Percentiles rank a stretch among this genome's conserved stretches.
phyloP scores from a whole-genome alignment of 345 rosid genomes.

The Combretum micranthum region DNA sequence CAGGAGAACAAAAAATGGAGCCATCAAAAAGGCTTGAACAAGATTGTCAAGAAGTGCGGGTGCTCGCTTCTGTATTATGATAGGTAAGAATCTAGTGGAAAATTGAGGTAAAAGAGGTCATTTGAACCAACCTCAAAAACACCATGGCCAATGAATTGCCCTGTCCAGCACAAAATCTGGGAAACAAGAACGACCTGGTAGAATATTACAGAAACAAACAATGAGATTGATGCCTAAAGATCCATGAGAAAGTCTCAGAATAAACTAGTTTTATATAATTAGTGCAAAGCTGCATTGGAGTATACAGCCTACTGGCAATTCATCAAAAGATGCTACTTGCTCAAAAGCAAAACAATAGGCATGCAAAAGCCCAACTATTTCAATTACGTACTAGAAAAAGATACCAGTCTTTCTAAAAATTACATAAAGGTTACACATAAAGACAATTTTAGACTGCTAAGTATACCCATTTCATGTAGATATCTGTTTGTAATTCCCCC shows the following conservation, averaged over 20 bases:
- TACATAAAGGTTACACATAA: too few relatives aligned
- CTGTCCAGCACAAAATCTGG: slow-evolving; percentile 57
- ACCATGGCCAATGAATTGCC: slow-evolving; percentile 59
- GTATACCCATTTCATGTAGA: too few relatives aligned
- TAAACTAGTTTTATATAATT: too few relatives aligned
- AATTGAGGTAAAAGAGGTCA: slow-evolving; percentile 2
- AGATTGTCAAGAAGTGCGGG: slow-evolving; percentile 60
- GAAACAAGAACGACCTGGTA: slow-evolving; percentile 43
- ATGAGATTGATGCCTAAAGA: background rate
- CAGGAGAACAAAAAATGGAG: slow-evolving; percentile 57
- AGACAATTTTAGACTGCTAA: too few relatives aligned
- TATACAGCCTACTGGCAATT: background rate
- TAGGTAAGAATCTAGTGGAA: background rate
- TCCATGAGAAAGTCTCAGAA: too few relatives aligned
- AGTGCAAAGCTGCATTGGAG: too few relatives aligned
- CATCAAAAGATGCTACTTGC: background rate
- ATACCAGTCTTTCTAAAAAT: slow-evolving; percentile 6
- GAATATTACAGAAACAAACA: background rate
- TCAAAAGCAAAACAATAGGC: background rate
- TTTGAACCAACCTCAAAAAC: slow-evolving; percentile 41
- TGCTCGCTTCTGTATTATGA: slow-evolving; percentile 44
- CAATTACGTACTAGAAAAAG: slow-evolving; percentile 42
- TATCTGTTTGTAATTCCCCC: too few relatives aligned
- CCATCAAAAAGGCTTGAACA: slow-evolving; percentile 52
- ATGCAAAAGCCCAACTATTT: background rate